Percentiles rank a stretch among this genome's conserved stretches.
Evolutionary conservation across 2,329 filamentous ascomycete genomes (phyloP).

Genomic region (Venturia asperata): DNA sequence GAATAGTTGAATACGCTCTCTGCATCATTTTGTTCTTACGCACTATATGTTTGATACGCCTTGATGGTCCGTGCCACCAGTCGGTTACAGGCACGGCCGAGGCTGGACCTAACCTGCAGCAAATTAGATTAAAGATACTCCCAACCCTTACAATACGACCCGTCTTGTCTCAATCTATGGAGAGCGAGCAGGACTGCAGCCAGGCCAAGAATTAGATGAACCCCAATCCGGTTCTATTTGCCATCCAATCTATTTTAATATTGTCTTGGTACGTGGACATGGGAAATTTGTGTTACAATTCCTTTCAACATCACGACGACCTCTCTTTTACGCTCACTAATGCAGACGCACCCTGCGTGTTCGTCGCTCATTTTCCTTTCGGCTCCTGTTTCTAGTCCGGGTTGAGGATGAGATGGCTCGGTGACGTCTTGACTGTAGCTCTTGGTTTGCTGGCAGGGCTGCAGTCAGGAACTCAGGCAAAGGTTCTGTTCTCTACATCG

Average conservation of each 20-base stretch:
- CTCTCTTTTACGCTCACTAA: not conserved
- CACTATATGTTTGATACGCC: not conserved
- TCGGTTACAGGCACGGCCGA: not conserved
- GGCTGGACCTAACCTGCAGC: slow-evolving; percentile 1
- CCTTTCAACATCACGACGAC: not conserved
- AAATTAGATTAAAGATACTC: not conserved
- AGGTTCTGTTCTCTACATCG: slow-evolving; percentile 24
- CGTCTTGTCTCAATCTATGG: not conserved
- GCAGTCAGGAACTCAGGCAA: slow-evolving; percentile 20
- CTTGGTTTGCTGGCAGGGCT: slow-evolving; percentile 12
- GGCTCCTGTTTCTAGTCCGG: not conserved
- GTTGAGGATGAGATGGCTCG: slow-evolving; percentile 5
- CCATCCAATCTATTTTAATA: not conserved
- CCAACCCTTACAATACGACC: not conserved
- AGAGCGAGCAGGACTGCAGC: not conserved
- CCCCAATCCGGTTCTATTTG: slow-evolving; percentile 1
- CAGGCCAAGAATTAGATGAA: slow-evolving; percentile 4
- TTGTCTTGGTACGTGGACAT: slow-evolving; percentile 1
- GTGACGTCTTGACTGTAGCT: slow-evolving; percentile 5
- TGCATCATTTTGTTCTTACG: too few relatives aligned
- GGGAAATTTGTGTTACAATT: not conserved
- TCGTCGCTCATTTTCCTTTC: not conserved
- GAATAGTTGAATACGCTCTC: too few relatives aligned
- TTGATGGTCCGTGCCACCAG: not conserved
- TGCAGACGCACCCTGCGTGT: slow-evolving; percentile 6